Base-by-base conservation (phyloP, 2,329 filamentous ascomycete genomes). In the Claviceps pazoutovae region DNA sequence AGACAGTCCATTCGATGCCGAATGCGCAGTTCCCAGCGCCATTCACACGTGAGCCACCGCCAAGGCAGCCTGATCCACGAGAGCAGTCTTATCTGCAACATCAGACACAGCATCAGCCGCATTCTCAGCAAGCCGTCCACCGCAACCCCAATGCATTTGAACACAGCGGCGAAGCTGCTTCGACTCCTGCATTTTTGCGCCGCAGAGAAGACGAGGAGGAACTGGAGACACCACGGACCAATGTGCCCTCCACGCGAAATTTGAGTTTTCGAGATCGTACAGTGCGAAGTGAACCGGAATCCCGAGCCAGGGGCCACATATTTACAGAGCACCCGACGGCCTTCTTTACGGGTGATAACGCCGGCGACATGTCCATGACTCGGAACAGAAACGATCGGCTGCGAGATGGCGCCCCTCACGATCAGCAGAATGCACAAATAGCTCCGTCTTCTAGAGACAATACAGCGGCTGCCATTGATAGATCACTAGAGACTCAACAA, bases 221-320 rank as follows among this genome's bases (percentile, higher is more conserved):
- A n/a, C 36, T 37, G 23, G 44, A 36, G 11, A n/a, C 34, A 45
- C 56, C 58, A 26, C 55, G 57, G 7, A 61, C 66, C 8, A 66
- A 63, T 14, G 59, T 72, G 16, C 74, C 76, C 30, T 34, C 30
- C 3, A 73, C 75, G 60, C 74, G 78, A 48, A 78, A 79, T 49
- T 60, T 79, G 42, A 83, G 79, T 63, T 79, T 80, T 63, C 75
- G 78, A n/a, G 79, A 82, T 56, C 73, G 77, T 50, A 71, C 78
- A 6, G 71, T 68, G 2, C 70, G 68, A 54, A 70, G 70, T 48
- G 71, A 74, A 19, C 57, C 69, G 42, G 62, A 64, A 16, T 56
- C 68, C 9, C 64, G 68, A 2, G 63, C 59, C 26, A 62, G 60
- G 4, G 57, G 59, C 16, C 50, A 56, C 6, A 42, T 23, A n/a